A percentile compares a stretch with the other conserved stretches of the same genome.
phyloP scores from a whole-genome alignment of 192 early-diverging fungal genomes.

The Podila verticillata region DNA sequence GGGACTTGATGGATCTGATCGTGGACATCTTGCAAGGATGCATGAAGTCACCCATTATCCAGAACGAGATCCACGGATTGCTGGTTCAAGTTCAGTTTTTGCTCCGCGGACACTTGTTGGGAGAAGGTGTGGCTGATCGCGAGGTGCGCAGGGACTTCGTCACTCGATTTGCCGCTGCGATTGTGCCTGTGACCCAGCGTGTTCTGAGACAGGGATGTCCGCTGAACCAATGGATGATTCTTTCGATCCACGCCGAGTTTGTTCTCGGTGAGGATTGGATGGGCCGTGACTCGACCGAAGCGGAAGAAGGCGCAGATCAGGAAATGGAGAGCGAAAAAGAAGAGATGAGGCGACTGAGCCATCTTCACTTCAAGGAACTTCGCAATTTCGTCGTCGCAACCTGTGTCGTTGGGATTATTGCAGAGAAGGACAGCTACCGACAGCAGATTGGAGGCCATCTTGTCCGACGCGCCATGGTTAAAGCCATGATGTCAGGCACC shows the following conservation, averaged over 20 bases:
- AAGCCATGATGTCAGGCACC: constrained; percentile 29
- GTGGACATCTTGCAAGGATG: constrained; percentile 57
- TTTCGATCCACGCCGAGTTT: constrained; percentile 59
- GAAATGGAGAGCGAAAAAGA: constrained; percentile 42
- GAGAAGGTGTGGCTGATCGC: constrained; percentile 57
- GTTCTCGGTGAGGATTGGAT: constrained; percentile 42
- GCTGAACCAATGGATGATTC: constrained; percentile 60
- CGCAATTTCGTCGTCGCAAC: constrained; percentile 46
- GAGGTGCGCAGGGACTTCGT: constrained; percentile 55
- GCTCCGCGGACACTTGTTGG: constrained; percentile 69
- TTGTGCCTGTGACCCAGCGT: constrained; percentile 34
- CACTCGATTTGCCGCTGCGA: constrained; percentile 36
- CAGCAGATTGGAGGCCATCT: constrained; percentile 54
- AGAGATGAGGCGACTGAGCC: constrained; percentile 40
- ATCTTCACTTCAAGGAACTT: constrained; percentile 35
- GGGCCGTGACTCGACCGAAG: constrained; percentile 10
- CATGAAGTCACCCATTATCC: constrained; percentile 38
- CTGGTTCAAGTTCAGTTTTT: constrained; percentile 79
- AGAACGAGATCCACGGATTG: constrained; percentile 82
- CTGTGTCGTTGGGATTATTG: constrained; percentile 28
- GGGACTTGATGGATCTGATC: constrained; percentile 64
- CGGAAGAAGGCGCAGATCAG: constrained; percentile 13
- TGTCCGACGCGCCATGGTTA: constrained; percentile 53
- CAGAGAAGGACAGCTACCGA: constrained; percentile 35
- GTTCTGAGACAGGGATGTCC: constrained; percentile 61